Conservation (phyloP, 2,329 filamentous ascomycete genomes). For the Pleurostoma richardsiae region DNA sequence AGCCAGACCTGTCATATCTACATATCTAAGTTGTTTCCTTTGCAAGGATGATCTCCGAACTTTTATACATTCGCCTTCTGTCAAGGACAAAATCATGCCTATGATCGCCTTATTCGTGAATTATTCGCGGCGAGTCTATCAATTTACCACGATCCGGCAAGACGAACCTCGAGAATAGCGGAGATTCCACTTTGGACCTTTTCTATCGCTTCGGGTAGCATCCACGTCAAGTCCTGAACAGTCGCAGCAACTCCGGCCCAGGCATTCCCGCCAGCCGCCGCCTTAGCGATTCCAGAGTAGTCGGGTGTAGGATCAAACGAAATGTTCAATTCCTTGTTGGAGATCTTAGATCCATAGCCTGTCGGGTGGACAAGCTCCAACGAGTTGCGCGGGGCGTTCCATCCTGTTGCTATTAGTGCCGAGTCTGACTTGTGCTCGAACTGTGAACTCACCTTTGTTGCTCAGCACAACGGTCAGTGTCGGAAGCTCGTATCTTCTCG, state of each 20-base stretch:
- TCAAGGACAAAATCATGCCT: too few species aligned
- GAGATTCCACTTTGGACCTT: not conserved
- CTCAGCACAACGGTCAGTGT: slow-evolving; percentile 51
- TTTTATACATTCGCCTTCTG: too few species aligned
- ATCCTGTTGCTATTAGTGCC: slow-evolving; percentile 34
- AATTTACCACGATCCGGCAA: not conserved
- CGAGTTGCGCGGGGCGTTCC: slow-evolving; percentile 60
- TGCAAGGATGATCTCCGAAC: too few species aligned
- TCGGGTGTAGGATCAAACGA: slow-evolving; percentile 62
- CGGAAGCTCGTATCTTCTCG: slow-evolving; percentile 46
- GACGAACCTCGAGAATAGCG: not conserved
- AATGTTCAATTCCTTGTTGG: slow-evolving; percentile 62
- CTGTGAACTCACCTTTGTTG: slow-evolving; percentile 40
- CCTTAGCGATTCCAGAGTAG: slow-evolving; percentile 63
- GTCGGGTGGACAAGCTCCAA: slow-evolving; percentile 62
- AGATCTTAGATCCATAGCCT: slow-evolving; percentile 55
- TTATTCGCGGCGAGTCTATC: not conserved
- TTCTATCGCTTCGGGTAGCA: not conserved
- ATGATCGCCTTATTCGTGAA: too few species aligned
- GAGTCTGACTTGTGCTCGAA: not conserved
- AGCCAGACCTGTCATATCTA: too few species aligned
- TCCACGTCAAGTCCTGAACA: not conserved
- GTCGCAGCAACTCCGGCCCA: not conserved
- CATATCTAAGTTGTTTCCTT: too few species aligned
- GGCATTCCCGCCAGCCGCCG: slow-evolving; percentile 52